Evolutionary conservation across 345 rosid genomes (phyloP).

Genomic region (Syzygium oleosum): DNA sequence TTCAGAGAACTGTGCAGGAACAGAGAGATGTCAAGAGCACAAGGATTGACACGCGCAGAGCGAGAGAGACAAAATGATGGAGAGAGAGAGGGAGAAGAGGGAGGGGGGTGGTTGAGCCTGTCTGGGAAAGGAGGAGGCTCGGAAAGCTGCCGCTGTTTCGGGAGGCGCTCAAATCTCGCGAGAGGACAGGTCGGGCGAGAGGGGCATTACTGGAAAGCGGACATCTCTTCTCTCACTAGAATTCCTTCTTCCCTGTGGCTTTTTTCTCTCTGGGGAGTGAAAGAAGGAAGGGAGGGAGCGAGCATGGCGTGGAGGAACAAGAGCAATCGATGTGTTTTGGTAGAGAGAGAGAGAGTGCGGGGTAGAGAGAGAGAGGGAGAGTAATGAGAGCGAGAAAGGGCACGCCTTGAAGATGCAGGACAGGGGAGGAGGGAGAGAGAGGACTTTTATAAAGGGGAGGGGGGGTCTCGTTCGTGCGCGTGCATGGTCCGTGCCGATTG

Average conservation of each 20-base stretch:
- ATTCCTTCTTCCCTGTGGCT: no score
- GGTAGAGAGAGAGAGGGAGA: background rate
- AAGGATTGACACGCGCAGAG: background rate
- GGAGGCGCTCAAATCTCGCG: background rate
- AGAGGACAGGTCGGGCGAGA: background rate
- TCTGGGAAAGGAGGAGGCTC: background rate
- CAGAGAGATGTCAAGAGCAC: conserved; percentile 3
- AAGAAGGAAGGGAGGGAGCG: background rate
- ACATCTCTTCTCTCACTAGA: background rate
- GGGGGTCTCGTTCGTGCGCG: conserved; percentile 22
- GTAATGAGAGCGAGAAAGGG: conserved; percentile 13
- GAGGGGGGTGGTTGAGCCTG: background rate
- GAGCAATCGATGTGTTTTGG: background rate
- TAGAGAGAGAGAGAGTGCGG: background rate
- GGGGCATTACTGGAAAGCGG: background rate
- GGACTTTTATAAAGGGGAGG: conserved; percentile 7
- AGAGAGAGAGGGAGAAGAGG: background rate
- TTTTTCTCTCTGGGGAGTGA: background rate
- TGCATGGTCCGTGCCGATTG: conserved; percentile 15
- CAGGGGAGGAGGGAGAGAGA: conserved; percentile 11
- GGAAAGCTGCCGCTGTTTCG: background rate
- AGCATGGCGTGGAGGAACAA: background rate
- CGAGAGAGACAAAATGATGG: background rate
- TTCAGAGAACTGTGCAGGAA: conserved; percentile 11
- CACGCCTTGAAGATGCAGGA: conserved; percentile 25